These are phyloP conservation scores for Coprinopsis sp. DNA, from an alignment of 768 basidiomycete genomes.

Conservation along the genomic window DNA sequence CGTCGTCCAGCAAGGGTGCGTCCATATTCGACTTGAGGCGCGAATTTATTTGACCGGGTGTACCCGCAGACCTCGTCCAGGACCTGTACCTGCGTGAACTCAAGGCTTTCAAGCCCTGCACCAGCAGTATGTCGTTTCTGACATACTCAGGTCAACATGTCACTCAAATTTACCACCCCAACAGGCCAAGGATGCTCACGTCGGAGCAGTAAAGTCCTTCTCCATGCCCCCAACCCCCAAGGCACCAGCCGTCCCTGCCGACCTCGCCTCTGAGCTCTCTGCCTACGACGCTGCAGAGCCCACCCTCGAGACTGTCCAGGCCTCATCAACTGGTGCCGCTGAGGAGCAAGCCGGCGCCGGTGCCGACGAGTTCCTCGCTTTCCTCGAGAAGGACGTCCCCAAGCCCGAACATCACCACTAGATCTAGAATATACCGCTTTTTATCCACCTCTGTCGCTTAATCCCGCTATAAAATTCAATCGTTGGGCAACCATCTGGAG, in stretches of 20 bases:
- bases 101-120: slow-evolving; percentile 81
- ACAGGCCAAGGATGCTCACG: slow-evolving; percentile 87
- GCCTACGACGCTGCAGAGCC: slow-evolving; percentile 86
- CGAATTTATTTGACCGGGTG: slow-evolving; percentile 32
- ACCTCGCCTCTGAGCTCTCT: slow-evolving; percentile 84
- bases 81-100: slow-evolving; percentile 89
- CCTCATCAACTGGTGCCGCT: slow-evolving; percentile 27
- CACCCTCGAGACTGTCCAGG: slow-evolving; percentile 31
- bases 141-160: too few species aligned
- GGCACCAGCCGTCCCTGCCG: slow-evolving; percentile 68
- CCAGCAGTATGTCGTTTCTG: slow-evolving; percentile 66
- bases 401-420: slow-evolving; percentile 55
- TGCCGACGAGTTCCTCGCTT: slow-evolving; percentile 72
- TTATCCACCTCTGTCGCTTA: too few species aligned
- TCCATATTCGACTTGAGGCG: slow-evolving; percentile 19
- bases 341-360: slow-evolving; percentile 44
- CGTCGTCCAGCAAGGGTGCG: slow-evolving; percentile 61
- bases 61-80: slow-evolving; percentile 79
- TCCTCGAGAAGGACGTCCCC: slow-evolving; percentile 79
- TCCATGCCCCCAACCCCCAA: slow-evolving; percentile 68
- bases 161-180: neutral
- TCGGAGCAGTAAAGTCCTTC: slow-evolving; percentile 83
- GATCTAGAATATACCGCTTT: slow-evolving; percentile 8
- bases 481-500: too few species aligned
- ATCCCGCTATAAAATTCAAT: too few species aligned